Evolutionary conservation across 2,329 filamentous ascomycete genomes (phyloP), one percentile per base, ranked within the genome.

Genomic region (Paecilomyces fulvus): DNA sequence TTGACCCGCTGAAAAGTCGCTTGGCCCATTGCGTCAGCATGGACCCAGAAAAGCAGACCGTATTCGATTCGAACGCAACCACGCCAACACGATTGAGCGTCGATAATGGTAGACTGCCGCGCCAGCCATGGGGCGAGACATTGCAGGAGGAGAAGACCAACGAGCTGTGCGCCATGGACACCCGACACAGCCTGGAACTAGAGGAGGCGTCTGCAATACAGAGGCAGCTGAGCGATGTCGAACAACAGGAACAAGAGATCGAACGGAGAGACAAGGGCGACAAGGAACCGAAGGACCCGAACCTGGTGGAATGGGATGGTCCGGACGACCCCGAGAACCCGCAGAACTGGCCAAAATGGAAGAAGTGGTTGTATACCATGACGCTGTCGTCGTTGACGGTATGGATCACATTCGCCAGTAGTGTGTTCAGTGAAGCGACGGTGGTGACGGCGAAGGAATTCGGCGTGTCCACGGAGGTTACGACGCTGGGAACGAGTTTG

Each of bases 401-500:
- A 55, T 73, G 68, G 60, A 72, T 78, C 49, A 80, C 78, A 0
- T 80, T 80, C 52, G 70, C 77, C 10, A 75, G 70, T 49, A 75
- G 73, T 49, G 69, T 80, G 51, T 79, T 79, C 63, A 75, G 70
- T 30, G 71, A 75, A 9, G 77, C 77, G 0, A 75, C 74, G 2
- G 7, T 55, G 9, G 68, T 68, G 5, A 77, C 75, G 0, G 69
- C 78, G 2, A 58, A 68, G 49, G 56, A 77, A 52, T 83, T 76
- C 57, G 61, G 67, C 20, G 79, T 82, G 0, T 75, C 75, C 0
- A 67, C 63, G 0, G 75, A 80, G 54, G 77, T 81, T 3, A 80
- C 78, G 60, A 73, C 75, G 0, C 63, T 83, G 8, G 78, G 76
- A 0, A 80, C 77, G 0, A 76, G 75, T 21, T 67, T 82, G 1